A percentile compares a stretch with the other conserved stretches of the same genome.
Conservation (phyloP, 805 yeast genomes). For the Komagataella populi region DNA sequence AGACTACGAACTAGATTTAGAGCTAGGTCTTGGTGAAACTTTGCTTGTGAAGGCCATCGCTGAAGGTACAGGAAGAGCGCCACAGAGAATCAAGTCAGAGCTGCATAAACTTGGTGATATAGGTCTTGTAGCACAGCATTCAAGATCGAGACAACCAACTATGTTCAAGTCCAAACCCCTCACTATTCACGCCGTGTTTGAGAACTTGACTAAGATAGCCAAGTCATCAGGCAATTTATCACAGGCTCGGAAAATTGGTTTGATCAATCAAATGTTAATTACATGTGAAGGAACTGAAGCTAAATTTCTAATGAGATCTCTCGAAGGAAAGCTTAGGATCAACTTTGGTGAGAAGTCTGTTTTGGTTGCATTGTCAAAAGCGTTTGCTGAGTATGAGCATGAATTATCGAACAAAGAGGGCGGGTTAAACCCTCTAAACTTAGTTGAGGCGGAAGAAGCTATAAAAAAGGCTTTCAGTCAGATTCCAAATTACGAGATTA, state of each 20-base stretch:
- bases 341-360: conserved; percentile 93
- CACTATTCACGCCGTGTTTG: conserved; percentile 61
- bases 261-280: conserved; percentile 74
- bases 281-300: conserved; percentile 83
- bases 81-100: conserved; percentile 57
- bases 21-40: conserved; percentile 88
- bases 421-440: conserved; percentile 22
- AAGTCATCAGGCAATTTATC: conserved; percentile 67
- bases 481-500: conserved; percentile 77
- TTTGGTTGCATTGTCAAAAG: conserved; percentile 70
- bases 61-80: conserved; percentile 77
- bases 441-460: conserved; percentile 59
- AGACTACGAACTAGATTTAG: conserved; percentile 82
- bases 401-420: conserved; percentile 10
- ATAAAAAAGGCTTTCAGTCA: conserved; percentile 81
- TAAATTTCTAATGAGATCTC: conserved; percentile 74
- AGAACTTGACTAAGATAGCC: conserved; percentile 66
- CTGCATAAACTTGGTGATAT: conserved; percentile 78
- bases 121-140: conserved; percentile 76
- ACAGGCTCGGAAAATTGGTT: conserved; percentile 61
- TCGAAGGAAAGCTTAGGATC: conserved; percentile 87
- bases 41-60: conserved; percentile 77
- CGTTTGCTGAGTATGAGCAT: conserved; percentile 51
- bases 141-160: conserved; percentile 76
- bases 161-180: conserved; percentile 88